Evolutionary conservation across 2,329 filamentous ascomycete genomes (phyloP).

Genomic region (Claviceps africana): DNA sequence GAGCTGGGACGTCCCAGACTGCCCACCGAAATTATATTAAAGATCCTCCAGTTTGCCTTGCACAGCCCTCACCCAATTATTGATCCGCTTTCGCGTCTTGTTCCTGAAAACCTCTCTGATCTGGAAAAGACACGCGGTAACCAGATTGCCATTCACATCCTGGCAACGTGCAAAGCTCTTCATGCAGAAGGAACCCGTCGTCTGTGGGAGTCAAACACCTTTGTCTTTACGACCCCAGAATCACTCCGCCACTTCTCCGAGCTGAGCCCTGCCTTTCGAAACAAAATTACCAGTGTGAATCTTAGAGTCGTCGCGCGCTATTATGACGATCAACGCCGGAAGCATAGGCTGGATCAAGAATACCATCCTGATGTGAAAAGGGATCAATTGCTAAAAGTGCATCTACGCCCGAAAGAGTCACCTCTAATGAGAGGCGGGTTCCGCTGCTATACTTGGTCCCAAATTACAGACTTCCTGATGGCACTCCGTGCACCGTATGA

Average conservation of each 20-base stretch:
- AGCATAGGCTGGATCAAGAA: constrained; percentile 26
- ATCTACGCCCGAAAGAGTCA: constrained; percentile 29
- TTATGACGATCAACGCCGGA: constrained; percentile 35
- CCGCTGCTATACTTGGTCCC: constrained; percentile 39
- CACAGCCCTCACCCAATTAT: constrained; percentile 35
- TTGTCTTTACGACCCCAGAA: constrained; percentile 39
- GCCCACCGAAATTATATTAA: constrained; percentile 38
- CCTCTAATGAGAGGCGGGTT: constrained; percentile 36
- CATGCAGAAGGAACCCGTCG: constrained; percentile 33
- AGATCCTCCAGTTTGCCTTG: constrained; percentile 37
- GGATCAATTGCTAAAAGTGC: constrained; percentile 27
- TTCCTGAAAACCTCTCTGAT: constrained; percentile 28
- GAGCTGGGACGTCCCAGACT: constrained; percentile 26
- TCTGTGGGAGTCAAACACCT: constrained; percentile 38
- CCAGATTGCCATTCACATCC: constrained; percentile 38
- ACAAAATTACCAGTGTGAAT: constrained; percentile 30
- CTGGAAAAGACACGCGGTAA: constrained; percentile 29
- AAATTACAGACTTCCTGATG: constrained; percentile 37
- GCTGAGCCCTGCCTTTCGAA: constrained; percentile 27
- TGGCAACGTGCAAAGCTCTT: constrained; percentile 37
- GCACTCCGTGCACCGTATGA: constrained; percentile 37
- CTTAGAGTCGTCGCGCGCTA: constrained; percentile 41
- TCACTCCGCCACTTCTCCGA: constrained; percentile 35
- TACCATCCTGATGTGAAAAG: constrained; percentile 31
- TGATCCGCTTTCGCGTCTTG: constrained; percentile 35